phyloP scores from a whole-genome alignment of 208 protist species.

The Trypanosomatidae sp. region DNA sequence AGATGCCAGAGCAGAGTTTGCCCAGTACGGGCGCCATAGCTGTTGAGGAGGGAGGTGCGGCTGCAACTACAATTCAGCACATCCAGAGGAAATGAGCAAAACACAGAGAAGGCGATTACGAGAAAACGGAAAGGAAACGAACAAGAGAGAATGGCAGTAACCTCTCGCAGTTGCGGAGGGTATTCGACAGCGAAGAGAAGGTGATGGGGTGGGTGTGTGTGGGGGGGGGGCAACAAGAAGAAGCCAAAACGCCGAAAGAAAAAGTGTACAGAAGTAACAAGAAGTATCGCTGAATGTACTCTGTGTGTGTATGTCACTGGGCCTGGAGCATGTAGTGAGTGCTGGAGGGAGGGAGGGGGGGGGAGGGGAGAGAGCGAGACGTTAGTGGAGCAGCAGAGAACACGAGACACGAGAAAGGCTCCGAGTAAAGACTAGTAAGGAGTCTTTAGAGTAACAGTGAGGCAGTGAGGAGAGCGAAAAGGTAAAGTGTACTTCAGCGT shows the following conservation, averaged over 20 bases:
- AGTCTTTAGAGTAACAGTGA: not conserved
- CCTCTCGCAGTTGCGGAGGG: not conserved
- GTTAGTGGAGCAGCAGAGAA: not conserved
- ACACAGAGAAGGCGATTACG: not conserved
- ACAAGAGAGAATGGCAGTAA: not conserved
- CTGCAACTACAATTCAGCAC: not conserved
- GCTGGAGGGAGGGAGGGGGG: too few relatives aligned
- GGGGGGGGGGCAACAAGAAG: not conserved
- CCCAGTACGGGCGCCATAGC: constrained; percentile 10
- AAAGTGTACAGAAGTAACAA: not conserved
- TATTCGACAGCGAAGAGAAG: not conserved
- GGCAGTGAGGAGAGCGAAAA: not conserved
- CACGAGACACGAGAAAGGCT: not conserved
- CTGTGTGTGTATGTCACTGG: not conserved
- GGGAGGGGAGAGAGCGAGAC: not conserved
- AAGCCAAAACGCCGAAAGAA: not conserved
- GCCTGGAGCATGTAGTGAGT: too few relatives aligned
- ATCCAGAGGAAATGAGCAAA: too few relatives aligned
- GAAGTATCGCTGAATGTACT: not conserved
- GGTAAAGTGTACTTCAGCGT: not conserved
- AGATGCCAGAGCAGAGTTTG: constrained; percentile 28
- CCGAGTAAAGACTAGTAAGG: not conserved
- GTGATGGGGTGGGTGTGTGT: not conserved
- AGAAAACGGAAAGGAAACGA: not conserved
- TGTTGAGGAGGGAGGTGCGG: not conserved